phyloP scores from a whole-genome alignment of 2,329 filamentous ascomycete genomes.

The Curvularia verruculosa region DNA sequence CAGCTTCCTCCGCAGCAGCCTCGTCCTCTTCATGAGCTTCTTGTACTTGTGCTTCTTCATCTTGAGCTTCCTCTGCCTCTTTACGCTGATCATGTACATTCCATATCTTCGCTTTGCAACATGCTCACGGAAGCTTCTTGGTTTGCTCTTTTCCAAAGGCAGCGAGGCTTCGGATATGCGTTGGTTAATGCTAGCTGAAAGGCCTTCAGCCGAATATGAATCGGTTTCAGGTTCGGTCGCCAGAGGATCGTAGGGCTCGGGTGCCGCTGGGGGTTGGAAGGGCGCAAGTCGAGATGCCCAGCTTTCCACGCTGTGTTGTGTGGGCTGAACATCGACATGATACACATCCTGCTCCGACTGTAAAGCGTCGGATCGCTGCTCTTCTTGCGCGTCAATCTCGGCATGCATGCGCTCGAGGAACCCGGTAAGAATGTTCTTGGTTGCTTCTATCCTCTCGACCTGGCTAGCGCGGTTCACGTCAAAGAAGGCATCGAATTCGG shows the following conservation, averaged over 20 bases:
- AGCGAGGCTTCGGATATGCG: conserved; percentile 36
- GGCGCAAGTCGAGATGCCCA: conserved; percentile 66
- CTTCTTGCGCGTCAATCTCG: conserved; percentile 40
- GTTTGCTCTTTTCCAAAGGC: conserved; percentile 16
- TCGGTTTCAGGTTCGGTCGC: conserved; percentile 28
- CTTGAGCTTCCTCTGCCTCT: conserved; percentile 89
- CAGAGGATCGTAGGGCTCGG: conserved; percentile 61
- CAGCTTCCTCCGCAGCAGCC: conserved; percentile 84
- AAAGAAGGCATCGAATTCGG: conserved; percentile 86
- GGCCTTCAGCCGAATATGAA: conserved; percentile 20
- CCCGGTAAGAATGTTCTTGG: conserved; percentile 54
- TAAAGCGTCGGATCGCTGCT: conserved; percentile 48
- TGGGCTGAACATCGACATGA: conserved; percentile 41
- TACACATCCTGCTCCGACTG: conserved; percentile 43
- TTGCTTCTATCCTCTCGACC: conserved; percentile 54
- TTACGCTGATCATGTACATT: conserved; percentile 88
- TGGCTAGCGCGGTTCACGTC: conserved; percentile 58
- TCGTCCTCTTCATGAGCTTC: conserved; percentile 94
- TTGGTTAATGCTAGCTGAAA: conserved; percentile 42
- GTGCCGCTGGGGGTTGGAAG: conserved; percentile 84
- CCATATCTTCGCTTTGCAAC: conserved; percentile 41
- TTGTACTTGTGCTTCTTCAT: conserved; percentile 99
- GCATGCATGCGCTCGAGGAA: conserved; percentile 50
- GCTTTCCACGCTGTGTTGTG: conserved; percentile 47
- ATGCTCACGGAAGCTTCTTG: conserved; percentile 37